Base-by-base conservation (phyloP, 2,329 filamentous ascomycete genomes). In the Rutstroemia sp. region DNA sequence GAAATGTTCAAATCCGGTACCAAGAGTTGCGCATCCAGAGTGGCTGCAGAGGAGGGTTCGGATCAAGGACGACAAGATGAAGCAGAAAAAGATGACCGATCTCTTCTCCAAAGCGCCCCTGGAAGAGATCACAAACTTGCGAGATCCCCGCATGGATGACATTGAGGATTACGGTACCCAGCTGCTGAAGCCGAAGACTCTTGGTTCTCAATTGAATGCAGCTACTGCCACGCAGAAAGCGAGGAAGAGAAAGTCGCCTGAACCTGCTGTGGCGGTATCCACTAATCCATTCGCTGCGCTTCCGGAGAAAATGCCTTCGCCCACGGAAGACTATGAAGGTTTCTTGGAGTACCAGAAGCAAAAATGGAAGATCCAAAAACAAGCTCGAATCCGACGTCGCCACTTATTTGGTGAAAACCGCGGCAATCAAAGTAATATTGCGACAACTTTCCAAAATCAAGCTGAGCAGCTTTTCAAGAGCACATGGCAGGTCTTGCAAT, bases 81-180 rank as follows among this genome's bases (percentile, higher is more conserved):
- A 99, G 76, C 94, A 99, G 74, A 95, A 92, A 75, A 99, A 99
- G 74, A 87, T 99, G 77, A 99, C 92, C 0, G 94, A 97, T 67
- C 76, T 96, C 64, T 96, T 99, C 68, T 78, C 69, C 67, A 87
- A 87, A 69, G 83, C 78, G 47, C 87, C 89, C 0, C 71, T 95
- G 23, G 81, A 83, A 12, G 88, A 92, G 63, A 86, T 89, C 74
- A 78, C 82, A 68, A 73, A 95, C 80, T 70, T 78, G 71, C 82
- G 71, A 64, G 81, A 70, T 67, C 75, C 68, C 58, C 77, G 74
- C 48, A 69, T 77, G 66, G 80, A 75, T 10, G 91, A 95, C 69
- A 77, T 96, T 59, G 92, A 96, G 68, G 91, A 96, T 70, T 90
- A 88, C 65, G 88, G 87, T 7, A 78, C 79, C 23, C 83, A 83